Percentiles rank a stretch among this genome's conserved stretches.
These are phyloP conservation scores for Suhomyces guaymorum DNA, from an alignment of 1,139 yeast species.

Conservation along the genomic window DNA sequence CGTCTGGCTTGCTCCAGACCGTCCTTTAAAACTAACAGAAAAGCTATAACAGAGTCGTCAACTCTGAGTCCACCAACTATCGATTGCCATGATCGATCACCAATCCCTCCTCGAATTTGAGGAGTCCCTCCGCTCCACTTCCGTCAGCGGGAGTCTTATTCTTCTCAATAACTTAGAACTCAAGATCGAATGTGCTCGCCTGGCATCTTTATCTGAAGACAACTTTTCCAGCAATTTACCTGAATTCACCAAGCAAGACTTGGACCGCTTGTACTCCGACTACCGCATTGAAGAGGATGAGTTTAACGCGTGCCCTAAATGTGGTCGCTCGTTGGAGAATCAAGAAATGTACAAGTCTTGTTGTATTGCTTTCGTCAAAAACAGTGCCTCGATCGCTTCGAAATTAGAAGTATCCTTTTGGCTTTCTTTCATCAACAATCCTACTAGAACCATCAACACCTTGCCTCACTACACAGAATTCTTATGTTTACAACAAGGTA, in stretches of 20 bases:
- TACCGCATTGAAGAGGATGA: constrained; percentile 36
- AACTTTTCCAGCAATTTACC: constrained; percentile 8
- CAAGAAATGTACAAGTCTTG: constrained; percentile 20
- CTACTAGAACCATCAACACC: constrained; percentile 46
- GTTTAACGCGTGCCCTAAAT: constrained; percentile 37
- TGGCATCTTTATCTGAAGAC: constrained; percentile 19
- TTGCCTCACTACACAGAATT: constrained; percentile 50
- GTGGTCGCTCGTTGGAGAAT: constrained; percentile 25
- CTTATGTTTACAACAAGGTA: constrained; percentile 41
- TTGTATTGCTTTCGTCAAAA: constrained; percentile 22
- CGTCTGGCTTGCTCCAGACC: too few species aligned
- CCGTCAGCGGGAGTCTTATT: constrained; percentile 18
- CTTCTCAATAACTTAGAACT: constrained; percentile 34
- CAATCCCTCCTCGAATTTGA: constrained; percentile 46
- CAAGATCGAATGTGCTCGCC: constrained; percentile 31
- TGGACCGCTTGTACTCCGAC: constrained; percentile 19
- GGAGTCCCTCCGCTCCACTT: constrained; percentile 36
- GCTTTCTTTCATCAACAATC: constrained; percentile 47
- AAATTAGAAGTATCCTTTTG: constrained; percentile 44
- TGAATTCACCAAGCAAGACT: constrained; percentile 18
- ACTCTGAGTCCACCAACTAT: neutral
- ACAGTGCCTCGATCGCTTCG: constrained; percentile 22
- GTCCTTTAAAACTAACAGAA: too few species aligned
- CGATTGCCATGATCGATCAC: constrained; percentile 25
- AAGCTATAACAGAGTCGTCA: constrained; percentile 1